Evolutionary conservation across 495 filamentous ascomycete species (phyloP).

Genomic region (Patellaria atrata): DNA sequence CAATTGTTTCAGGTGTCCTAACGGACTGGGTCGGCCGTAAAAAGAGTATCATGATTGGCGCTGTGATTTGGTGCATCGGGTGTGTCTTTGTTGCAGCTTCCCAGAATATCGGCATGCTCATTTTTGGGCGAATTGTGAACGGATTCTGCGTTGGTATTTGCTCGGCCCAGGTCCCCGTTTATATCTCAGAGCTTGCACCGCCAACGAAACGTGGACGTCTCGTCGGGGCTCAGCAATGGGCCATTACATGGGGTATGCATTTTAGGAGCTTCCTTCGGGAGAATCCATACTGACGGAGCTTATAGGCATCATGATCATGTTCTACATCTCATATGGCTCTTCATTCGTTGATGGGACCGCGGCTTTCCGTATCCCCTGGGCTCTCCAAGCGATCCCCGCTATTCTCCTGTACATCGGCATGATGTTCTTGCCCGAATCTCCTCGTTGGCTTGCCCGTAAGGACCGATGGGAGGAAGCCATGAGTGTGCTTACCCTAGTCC

Average conservation of each 20-base stretch:
- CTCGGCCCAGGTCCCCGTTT: conserved; percentile 64
- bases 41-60: conserved; percentile 46
- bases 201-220: conserved; percentile 54
- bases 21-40: conserved; percentile 55
- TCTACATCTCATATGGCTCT: conserved; percentile 61
- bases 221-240: conserved; percentile 64
- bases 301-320: conserved; percentile 64
- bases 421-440: conserved; percentile 54
- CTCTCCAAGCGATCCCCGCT: conserved; percentile 56
- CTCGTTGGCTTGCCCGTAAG: conserved; percentile 58
- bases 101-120: conserved; percentile 62
- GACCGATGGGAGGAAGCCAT: conserved; percentile 59
- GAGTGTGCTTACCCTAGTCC: conserved; percentile 46
- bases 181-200: conserved; percentile 56
- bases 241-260: conserved; percentile 35
- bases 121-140: conserved; percentile 61
- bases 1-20: conserved; percentile 47
- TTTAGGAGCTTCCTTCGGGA: background rate
- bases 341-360: conserved; percentile 43
- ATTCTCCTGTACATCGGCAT: conserved; percentile 47
- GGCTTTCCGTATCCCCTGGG: conserved; percentile 61
- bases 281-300: no score
- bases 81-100: conserved; percentile 53
- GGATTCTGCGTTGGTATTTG: conserved; percentile 60
- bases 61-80: conserved; percentile 52